Evolutionary conservation across 2,329 filamentous ascomycete genomes (phyloP).

Genomic region (Ascochyta clinopodiicola): DNA sequence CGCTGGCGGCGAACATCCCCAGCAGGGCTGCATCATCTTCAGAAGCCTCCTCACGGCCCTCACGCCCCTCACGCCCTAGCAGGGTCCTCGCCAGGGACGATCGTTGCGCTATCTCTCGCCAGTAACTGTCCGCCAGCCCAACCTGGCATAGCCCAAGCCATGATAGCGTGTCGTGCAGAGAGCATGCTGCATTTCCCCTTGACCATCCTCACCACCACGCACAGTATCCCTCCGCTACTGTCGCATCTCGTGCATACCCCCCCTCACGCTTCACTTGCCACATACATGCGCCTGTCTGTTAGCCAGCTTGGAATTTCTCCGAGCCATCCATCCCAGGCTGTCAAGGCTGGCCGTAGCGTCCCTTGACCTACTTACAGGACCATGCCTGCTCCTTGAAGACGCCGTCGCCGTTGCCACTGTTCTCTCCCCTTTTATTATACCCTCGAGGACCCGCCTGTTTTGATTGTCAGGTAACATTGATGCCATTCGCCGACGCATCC

Average conservation of each 20-base stretch:
- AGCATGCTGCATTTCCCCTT: constrained; percentile 29
- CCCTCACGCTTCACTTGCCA: constrained; percentile 35
- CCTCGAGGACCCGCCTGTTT: constrained; percentile 33
- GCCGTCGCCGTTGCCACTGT: constrained; percentile 29
- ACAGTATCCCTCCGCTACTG: constrained; percentile 24
- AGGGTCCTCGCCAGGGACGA: constrained; percentile 36
- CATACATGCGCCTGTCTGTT: constrained; percentile 19
- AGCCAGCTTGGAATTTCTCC: constrained; percentile 32
- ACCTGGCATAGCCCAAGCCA: constrained; percentile 17
- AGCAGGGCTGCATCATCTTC: constrained; percentile 38
- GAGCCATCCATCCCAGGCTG: constrained; percentile 27
- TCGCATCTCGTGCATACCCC: constrained; percentile 34
- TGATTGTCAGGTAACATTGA: constrained; percentile 30
- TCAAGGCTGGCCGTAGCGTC: constrained; percentile 28
- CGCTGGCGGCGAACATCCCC: constrained; percentile 37
- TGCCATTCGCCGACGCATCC: constrained; percentile 32
- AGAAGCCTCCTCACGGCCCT: constrained; percentile 17
- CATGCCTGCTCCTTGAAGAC: constrained; percentile 40
- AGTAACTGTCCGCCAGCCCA: constrained; percentile 28
- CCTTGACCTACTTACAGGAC: constrained; percentile 27
- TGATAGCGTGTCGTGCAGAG: constrained; percentile 39
- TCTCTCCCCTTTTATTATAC: constrained; percentile 30
- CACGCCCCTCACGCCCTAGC: constrained; percentile 18
- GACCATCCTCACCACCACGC: constrained; percentile 26
- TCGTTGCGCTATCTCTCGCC: constrained; percentile 37